Percentiles rank a stretch among this genome's conserved stretches.
Evolutionary conservation across 495 filamentous ascomycete species (phyloP).

Genomic region (Podospora bellae-mahoneyi): DNA sequence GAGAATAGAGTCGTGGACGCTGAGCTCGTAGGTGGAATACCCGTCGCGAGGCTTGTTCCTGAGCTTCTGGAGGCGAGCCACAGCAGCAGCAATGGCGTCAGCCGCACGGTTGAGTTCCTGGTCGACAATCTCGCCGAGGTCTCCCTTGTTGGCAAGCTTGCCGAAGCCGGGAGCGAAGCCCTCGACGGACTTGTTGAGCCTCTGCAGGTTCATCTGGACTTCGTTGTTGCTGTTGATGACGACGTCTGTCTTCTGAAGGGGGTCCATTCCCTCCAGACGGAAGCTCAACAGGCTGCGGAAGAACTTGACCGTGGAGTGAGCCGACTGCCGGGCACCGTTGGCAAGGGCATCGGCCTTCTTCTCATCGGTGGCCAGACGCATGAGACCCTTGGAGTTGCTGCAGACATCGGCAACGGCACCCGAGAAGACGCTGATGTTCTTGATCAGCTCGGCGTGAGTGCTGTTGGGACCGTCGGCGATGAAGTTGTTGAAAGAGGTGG

Average conservation of each 20-base stretch:
- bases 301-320: conserved; percentile 86
- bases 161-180: conserved; percentile 79
- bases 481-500: conserved; percentile 95
- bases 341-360: conserved; percentile 84
- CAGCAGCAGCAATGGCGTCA: conserved; percentile 88
- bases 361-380: conserved; percentile 89
- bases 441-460: conserved; percentile 86
- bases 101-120: conserved; percentile 89
- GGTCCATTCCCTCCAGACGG: conserved; percentile 82
- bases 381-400: conserved; percentile 93
- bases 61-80: conserved; percentile 81
- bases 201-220: conserved; percentile 85
- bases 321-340: conserved; percentile 76
- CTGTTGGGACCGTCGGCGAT: conserved; percentile 95
- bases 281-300: conserved; percentile 94
- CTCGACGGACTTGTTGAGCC: conserved; percentile 87
- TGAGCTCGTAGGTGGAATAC: conserved; percentile 94
- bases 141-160: conserved; percentile 76
- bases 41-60: conserved; percentile 90
- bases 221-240: conserved; percentile 96
- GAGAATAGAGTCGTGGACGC: conserved; percentile 90
- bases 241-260: conserved; percentile 85
- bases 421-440: conserved; percentile 83
- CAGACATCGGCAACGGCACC: conserved; percentile 90
- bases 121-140: conserved; percentile 91